Percentiles rank a stretch among this genome's conserved stretches.
Evolutionary conservation across 2,329 filamentous ascomycete species (phyloP).

Genomic region (Ascochyta fabae): DNA sequence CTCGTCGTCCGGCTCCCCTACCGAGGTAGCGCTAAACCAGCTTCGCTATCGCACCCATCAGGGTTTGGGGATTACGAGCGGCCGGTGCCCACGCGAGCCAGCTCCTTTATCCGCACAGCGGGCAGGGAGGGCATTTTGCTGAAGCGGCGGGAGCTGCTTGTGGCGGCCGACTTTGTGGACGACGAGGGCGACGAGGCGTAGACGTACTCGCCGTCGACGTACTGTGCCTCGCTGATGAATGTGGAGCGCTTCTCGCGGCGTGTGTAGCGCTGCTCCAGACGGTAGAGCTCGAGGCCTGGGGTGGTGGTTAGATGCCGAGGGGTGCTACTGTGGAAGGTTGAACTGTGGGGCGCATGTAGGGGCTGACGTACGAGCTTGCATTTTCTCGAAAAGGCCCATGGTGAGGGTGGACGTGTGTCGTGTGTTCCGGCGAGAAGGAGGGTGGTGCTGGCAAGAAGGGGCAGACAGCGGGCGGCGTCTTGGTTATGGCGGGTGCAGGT

Average conservation of each 20-base stretch:
- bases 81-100: constrained; percentile 36
- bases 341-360: neutral
- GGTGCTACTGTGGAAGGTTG: too few relatives aligned
- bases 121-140: constrained; percentile 46
- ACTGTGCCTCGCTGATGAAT: constrained; percentile 86
- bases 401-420: constrained; percentile 21
- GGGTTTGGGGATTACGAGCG: constrained; percentile 27
- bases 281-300: constrained; percentile 82
- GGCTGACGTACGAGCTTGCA: constrained; percentile 48
- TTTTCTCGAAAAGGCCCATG: constrained; percentile 50
- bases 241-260: constrained; percentile 87
- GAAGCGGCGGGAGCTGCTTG: constrained; percentile 39
- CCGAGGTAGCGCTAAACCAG: neutral
- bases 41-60: constrained; percentile 6
- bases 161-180: constrained; percentile 32
- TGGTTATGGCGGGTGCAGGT: constrained; percentile 26
- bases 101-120: constrained; percentile 40
- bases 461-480: constrained; percentile 18
- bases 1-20: neutral
- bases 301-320: constrained; percentile 14
- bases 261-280: constrained; percentile 93
- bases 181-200: constrained; percentile 59
- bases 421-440: constrained; percentile 14
- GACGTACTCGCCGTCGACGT: constrained; percentile 95
- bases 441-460: constrained; percentile 15